Conservation (phyloP, 768 basidiomycete genomes). For the Boletus bicolor region DNA sequence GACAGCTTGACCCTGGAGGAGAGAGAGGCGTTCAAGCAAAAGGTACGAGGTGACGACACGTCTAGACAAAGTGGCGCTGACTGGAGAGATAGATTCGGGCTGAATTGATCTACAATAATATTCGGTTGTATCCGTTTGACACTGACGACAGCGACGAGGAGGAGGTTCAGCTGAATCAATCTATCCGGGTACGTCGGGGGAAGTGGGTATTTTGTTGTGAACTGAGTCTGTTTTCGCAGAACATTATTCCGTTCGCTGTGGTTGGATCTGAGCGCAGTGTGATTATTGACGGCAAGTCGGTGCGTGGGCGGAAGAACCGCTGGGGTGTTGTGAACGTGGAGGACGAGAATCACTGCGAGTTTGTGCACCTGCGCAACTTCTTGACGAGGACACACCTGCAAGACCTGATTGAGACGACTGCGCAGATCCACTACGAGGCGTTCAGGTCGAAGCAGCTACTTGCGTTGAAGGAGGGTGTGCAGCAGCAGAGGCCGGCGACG, state of each 20-base stretch:
- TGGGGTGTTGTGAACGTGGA: slow-evolving; percentile 99
- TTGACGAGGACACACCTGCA: slow-evolving; percentile 95
- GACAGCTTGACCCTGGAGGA: slow-evolving; percentile 94
- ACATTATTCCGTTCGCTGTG: slow-evolving; percentile 93
- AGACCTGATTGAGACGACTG: slow-evolving; percentile 98
- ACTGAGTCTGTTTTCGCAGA: slow-evolving; percentile 41
- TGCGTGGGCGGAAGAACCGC: slow-evolving; percentile 94
- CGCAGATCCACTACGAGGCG: slow-evolving; percentile 98
- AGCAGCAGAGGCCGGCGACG: slow-evolving; percentile 59
- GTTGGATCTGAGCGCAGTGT: slow-evolving; percentile 97
- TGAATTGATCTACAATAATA: slow-evolving; percentile 87
- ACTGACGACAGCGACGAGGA: slow-evolving; percentile 94
- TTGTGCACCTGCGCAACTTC: slow-evolving; percentile 96
- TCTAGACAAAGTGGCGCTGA: slow-evolving; percentile 6
- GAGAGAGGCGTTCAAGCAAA: slow-evolving; percentile 87
- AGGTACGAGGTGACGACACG: slow-evolving; percentile 44
- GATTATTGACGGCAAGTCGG: slow-evolving; percentile 92
- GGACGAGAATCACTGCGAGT: slow-evolving; percentile 96
- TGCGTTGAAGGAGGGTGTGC: slow-evolving; percentile 94
- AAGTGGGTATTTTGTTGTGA: neutral
- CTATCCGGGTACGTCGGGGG: slow-evolving; percentile 70
- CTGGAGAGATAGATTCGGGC: slow-evolving; percentile 72
- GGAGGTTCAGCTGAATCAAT: slow-evolving; percentile 85
- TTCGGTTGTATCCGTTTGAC: slow-evolving; percentile 95
- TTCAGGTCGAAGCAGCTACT: slow-evolving; percentile 98